Conservation (phyloP, 2,329 filamentous ascomycete species). For the Colletotrichum costaricense region DNA sequence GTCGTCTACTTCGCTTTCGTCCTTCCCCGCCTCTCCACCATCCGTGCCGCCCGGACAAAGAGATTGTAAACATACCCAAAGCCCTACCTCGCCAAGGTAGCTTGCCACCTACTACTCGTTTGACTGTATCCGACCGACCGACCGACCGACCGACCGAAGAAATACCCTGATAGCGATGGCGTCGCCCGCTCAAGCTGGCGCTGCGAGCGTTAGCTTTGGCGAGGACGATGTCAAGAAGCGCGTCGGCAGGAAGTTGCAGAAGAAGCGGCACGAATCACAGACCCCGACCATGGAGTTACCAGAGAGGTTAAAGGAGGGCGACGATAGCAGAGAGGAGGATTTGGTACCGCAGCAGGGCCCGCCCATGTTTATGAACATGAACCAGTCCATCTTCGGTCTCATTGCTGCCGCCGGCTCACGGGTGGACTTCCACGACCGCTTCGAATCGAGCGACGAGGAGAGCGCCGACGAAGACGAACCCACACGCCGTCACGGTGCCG, state of each 20-base stretch:
- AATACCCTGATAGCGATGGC: constrained; percentile 27
- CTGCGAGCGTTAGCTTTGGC: constrained; percentile 42
- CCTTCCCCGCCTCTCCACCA: constrained; percentile 1
- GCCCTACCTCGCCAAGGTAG: neutral
- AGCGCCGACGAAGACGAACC: constrained; percentile 62
- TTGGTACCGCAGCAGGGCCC: constrained; percentile 56
- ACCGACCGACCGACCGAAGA: constrained; percentile 15
- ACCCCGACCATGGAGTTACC: constrained; percentile 60
- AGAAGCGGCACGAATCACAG: constrained; percentile 53
- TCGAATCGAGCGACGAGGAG: constrained; percentile 88
- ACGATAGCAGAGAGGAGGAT: constrained; percentile 61
- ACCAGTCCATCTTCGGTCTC: constrained; percentile 93
- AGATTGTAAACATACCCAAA: neutral
- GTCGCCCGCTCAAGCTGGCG: constrained; percentile 21
- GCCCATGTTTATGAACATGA: constrained; percentile 78
- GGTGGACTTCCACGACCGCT: constrained; percentile 83
- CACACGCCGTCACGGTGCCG: constrained; percentile 20
- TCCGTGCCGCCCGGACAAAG: neutral
- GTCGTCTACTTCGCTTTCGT: neutral
- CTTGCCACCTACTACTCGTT: neutral
- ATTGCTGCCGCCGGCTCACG: constrained; percentile 89
- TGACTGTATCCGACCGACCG: neutral
- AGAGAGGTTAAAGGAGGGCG: constrained; percentile 62
- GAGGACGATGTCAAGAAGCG: constrained; percentile 52
- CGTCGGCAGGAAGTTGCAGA: constrained; percentile 57